These are phyloP conservation scores for Centrapalus pauciflorus DNA, from an alignment of 129 eudicot species.

Conservation along the genomic window DNA sequence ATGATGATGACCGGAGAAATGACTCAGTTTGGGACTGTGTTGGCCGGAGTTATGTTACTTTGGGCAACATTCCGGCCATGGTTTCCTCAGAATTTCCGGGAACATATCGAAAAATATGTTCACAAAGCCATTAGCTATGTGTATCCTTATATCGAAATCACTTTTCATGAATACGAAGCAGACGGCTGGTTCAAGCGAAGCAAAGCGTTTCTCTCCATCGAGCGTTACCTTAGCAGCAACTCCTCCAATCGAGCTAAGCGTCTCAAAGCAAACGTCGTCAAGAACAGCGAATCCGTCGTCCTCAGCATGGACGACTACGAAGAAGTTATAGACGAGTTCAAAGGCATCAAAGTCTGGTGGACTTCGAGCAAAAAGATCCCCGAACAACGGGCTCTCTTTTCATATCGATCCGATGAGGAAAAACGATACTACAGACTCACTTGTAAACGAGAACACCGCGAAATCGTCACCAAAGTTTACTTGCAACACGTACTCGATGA, in stretches of 20 bases:
- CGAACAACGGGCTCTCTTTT: conserved; percentile 14
- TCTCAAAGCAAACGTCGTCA: conserved; percentile 34
- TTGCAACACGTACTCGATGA: conserved; percentile 43
- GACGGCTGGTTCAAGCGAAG: conserved; percentile 33
- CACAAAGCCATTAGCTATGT: conserved; percentile 21
- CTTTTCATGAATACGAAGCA: conserved; percentile 38
- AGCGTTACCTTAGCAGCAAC: conserved; percentile 40
- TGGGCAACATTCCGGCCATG: conserved; percentile 39
- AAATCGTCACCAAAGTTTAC: conserved; percentile 28
- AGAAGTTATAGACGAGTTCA: conserved; percentile 45
- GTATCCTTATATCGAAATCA: conserved; percentile 45
- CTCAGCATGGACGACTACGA: conserved; percentile 50
- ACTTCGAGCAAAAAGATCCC: conserved; percentile 14
- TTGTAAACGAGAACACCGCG: conserved; percentile 30
- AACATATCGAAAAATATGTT: conserved; percentile 13
- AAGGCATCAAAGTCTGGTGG: conserved; percentile 48
- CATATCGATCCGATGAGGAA: conserved; percentile 31
- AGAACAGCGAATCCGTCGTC: conserved; percentile 31
- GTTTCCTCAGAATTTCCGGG: conserved; percentile 30
- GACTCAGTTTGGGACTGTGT: conserved; percentile 35
- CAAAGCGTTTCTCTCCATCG: conserved; percentile 33
- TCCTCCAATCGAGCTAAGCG: conserved; percentile 32
- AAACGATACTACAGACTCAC: conserved; percentile 42
- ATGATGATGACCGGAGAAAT: conserved; percentile 26
- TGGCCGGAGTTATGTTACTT: conserved; percentile 37